phyloP scores from a whole-genome alignment of 305 asterid species.

The Ilex paraguariensis region DNA sequence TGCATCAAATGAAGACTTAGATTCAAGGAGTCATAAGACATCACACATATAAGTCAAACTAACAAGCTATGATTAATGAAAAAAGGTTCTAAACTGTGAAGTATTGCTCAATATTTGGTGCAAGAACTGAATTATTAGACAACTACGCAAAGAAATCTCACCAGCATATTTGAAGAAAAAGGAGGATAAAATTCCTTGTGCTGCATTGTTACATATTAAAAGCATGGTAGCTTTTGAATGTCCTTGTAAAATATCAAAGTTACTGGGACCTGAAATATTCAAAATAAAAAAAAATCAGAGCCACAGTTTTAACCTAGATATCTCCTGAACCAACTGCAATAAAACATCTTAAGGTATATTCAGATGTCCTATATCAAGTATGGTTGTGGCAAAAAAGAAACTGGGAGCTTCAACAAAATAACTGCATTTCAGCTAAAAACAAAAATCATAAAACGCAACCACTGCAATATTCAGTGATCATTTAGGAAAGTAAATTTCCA shows the following conservation, averaged over 20 bases:
- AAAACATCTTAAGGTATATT: too few relatives aligned
- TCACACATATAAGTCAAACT: background rate
- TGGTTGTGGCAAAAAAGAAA: too few relatives aligned
- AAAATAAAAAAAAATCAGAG: background rate
- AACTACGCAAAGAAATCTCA: conserved; percentile 20
- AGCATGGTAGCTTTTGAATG: conserved; percentile 94
- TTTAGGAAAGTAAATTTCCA: too few relatives aligned
- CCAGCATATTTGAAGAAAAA: conserved; percentile 99
- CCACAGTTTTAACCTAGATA: too few relatives aligned
- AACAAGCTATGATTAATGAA: background rate
- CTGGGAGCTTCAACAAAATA: too few relatives aligned
- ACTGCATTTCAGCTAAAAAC: too few relatives aligned
- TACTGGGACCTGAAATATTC: conserved; percentile 60
- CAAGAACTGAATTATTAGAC: background rate
- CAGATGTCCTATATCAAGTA: too few relatives aligned
- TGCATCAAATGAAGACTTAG: conserved; percentile 15
- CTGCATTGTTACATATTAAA: conserved; percentile 92
- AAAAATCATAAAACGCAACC: too few relatives aligned
- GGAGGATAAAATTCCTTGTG: conserved; percentile 95
- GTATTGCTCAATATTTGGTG: background rate
- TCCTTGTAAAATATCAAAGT: conserved; percentile 83
- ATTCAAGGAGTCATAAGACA: background rate
- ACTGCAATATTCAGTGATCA: too few relatives aligned
- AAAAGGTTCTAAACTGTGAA: background rate
- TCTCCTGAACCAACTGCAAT: too few relatives aligned